These are phyloP conservation scores for Beauveria australis DNA, from an alignment of 2,329 filamentous ascomycete species.

Conservation along the genomic window DNA sequence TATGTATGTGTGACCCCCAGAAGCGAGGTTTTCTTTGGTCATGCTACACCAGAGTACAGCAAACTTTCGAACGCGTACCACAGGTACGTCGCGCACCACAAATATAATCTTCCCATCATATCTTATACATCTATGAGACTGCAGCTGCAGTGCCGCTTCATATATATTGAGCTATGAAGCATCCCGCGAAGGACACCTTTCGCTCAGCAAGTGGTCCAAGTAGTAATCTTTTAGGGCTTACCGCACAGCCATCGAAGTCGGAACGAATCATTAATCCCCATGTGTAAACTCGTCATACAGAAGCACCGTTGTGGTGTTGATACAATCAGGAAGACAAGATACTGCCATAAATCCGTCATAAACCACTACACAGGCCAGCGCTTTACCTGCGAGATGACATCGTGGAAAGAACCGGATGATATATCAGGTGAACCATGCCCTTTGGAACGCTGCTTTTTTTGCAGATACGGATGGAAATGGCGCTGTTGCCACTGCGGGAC, in stretches of 20 bases:
- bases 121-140: not conserved
- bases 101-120: not conserved
- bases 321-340: not conserved
- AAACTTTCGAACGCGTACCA: not conserved
- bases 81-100: not conserved
- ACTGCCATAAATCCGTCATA: not conserved
- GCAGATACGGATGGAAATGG: conserved; percentile 1
- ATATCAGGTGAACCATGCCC: not conserved
- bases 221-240: too few species aligned
- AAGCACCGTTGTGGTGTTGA: conserved; percentile 2
- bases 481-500: conserved; percentile 8
- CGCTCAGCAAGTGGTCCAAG: not conserved
- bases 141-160: not conserved
- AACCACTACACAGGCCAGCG: not conserved
- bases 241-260: not conserved
- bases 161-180: not conserved
- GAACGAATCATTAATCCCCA: not conserved
- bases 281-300: not conserved
- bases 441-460: not conserved
- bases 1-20: not conserved
- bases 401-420: not conserved
- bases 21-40: not conserved
- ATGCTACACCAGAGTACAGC: not conserved
- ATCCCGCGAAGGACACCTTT: too few species aligned
- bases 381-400: not conserved